Evolutionary conservation across 2,329 filamentous ascomycete genomes (phyloP).

Genomic region (Pyrenophora graminea): DNA sequence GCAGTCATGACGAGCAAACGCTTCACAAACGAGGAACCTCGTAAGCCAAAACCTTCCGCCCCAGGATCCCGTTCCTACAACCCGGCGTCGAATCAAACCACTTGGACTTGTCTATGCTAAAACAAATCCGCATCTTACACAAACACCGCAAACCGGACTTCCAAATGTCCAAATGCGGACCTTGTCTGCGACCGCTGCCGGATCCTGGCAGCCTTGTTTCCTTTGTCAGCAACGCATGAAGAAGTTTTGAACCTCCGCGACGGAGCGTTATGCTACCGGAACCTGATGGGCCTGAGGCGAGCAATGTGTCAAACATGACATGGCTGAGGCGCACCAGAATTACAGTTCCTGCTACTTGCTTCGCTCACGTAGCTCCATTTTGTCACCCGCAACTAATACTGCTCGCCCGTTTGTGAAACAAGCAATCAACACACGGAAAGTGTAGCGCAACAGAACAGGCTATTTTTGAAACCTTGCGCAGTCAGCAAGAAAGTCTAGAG

Average conservation of each 20-base stretch:
- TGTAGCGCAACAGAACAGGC: too few relatives aligned
- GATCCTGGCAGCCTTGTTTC: slow-evolving; percentile 3
- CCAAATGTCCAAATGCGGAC: slow-evolving; percentile 13
- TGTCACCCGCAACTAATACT: neutral
- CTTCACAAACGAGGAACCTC: neutral
- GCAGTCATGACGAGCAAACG: too few relatives aligned
- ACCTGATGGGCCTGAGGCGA: slow-evolving; percentile 10
- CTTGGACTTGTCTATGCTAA: neutral
- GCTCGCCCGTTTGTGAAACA: too few relatives aligned
- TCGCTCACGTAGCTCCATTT: slow-evolving; percentile 1
- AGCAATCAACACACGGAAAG: too few relatives aligned
- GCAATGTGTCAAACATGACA: slow-evolving; percentile 10
- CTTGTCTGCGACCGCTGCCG: neutral
- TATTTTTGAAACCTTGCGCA: too few relatives aligned
- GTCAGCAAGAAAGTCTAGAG: too few relatives aligned
- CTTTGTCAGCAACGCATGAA: slow-evolving; percentile 3
- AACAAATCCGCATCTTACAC: neutral
- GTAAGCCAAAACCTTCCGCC: neutral
- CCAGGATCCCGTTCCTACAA: neutral
- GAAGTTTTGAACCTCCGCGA: neutral
- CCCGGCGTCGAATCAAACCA: slow-evolving; percentile 3
- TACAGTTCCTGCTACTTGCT: slow-evolving; percentile 4
- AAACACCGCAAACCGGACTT: neutral
- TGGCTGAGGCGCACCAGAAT: neutral
- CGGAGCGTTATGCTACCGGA: slow-evolving; percentile 3